These are phyloP conservation scores for Kazachstania taianensis DNA, from an alignment of 805 yeast genomes.

Conservation along the genomic window DNA sequence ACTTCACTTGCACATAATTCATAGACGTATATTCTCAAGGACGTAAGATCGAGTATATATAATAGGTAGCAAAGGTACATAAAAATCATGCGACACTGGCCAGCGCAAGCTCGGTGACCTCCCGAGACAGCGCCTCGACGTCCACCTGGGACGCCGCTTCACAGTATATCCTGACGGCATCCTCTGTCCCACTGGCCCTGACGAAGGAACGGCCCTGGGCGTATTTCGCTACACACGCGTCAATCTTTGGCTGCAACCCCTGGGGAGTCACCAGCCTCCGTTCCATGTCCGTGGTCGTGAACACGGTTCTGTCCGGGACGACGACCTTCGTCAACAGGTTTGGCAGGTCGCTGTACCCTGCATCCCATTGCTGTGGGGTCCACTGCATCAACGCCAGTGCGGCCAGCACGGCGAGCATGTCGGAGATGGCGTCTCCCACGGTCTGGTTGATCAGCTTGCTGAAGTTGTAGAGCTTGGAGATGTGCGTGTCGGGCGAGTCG, in stretches of 20 bases:
- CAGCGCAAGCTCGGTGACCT: constrained; percentile 32
- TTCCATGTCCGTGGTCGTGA: constrained; percentile 86
- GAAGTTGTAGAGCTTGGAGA: constrained; percentile 47
- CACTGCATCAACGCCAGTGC: constrained; percentile 47
- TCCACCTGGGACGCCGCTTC: constrained; percentile 56
- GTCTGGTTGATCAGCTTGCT: constrained; percentile 82
- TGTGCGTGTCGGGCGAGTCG: constrained; percentile 28
- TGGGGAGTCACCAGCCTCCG: constrained; percentile 64
- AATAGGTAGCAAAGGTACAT: too few relatives aligned
- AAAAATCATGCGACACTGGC: too few relatives aligned
- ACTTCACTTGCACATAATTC: too few relatives aligned
- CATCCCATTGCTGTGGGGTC: constrained; percentile 64
- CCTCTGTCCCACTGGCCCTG: constrained; percentile 95
- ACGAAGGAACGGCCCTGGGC: constrained; percentile 76
- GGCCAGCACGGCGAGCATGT: constrained; percentile 65
- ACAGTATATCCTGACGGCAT: constrained; percentile 91
- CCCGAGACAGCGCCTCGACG: constrained; percentile 37
- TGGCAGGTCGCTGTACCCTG: constrained; percentile 74
- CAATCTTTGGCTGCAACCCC: constrained; percentile 69
- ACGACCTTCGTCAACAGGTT: constrained; percentile 71
- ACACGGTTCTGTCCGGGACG: constrained; percentile 70
- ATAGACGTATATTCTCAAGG: too few relatives aligned
- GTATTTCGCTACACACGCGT: constrained; percentile 47
- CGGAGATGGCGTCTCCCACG: constrained; percentile 98
- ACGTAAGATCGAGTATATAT: too few relatives aligned